Percentiles rank a stretch among this genome's conserved stretches.
Evolutionary conservation across 208 protist genomes (phyloP).

Genomic region (Phytomonas francai): DNA sequence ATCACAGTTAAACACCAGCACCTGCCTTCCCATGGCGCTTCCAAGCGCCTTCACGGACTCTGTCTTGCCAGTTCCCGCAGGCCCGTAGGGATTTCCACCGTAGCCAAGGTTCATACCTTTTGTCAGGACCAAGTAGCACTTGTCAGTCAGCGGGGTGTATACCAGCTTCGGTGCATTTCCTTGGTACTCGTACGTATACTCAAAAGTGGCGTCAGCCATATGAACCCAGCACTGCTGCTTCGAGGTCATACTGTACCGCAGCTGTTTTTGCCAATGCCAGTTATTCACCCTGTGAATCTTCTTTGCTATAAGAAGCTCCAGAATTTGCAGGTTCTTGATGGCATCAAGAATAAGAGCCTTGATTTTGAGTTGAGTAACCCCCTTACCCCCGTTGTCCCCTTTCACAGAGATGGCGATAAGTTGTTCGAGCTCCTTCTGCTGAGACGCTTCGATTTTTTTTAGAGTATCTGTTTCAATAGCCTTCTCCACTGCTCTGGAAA

Average conservation of each 20-base stretch:
- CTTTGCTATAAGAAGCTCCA: conserved; percentile 68
- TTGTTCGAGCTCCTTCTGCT: conserved; percentile 43
- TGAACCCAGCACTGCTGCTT: conserved; percentile 59
- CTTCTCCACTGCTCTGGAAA: conserved; percentile 58
- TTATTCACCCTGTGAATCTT: conserved; percentile 32
- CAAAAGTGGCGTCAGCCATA: conserved; percentile 92
- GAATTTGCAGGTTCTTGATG: conserved; percentile 94
- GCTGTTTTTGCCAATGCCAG: conserved; percentile 97
- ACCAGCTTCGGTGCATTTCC: conserved; percentile 92
- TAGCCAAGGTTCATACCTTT: conserved; percentile 95
- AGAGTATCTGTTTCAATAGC: conserved; percentile 37
- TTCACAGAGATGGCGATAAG: conserved; percentile 27
- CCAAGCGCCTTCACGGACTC: conserved; percentile 95
- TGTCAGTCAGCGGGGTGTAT: conserved; percentile 91
- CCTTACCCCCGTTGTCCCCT: conserved; percentile 30
- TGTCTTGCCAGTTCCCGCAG: too few species aligned
- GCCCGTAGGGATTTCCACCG: conserved; percentile 95
- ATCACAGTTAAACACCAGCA: conserved; percentile 94
- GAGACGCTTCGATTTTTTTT: conserved; percentile 18
- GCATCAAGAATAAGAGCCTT: conserved; percentile 94
- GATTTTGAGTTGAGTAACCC: conserved; percentile 68
- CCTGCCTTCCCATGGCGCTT: conserved; percentile 88
- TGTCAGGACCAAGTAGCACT: conserved; percentile 96
- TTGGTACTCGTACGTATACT: conserved; percentile 96
- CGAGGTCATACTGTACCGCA: conserved; percentile 88